Evolutionary conservation across 306 rosid species (phyloP), one percentile per base, ranked within the genome.

Genomic region (Inga leiocalycina): DNA sequence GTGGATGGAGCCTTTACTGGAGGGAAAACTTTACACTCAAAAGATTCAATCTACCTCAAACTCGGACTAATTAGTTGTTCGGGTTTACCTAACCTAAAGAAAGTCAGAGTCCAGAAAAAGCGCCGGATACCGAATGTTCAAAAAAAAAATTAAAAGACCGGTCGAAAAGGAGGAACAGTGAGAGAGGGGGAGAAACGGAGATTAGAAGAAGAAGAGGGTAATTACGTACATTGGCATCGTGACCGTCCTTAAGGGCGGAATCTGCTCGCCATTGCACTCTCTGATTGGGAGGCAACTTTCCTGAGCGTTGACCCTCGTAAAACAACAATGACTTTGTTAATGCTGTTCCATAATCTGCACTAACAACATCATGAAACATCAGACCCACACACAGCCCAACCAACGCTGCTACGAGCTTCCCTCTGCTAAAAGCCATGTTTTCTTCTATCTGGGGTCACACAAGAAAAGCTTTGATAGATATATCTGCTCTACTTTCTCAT

Each of bases 231-330:
- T 84, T 64, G 8, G 44, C 86, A 84, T 81, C 88, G 0, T 73
- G 64, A 14, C 94, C 96, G 74, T 93, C 97, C 0, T n/a, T 45
- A 17, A 93, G 83, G 10, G 83, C 94, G 0, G 98, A 93, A 62
- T 90, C 46, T 8, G 85, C 94, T 37, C 97, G 83, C 98, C 93
- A 92, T 8, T 71, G 52, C 4, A 89, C 54, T 49, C 92, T 90
- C 22, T 90, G 93, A 30, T 45, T 74, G 20, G 78, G 5, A 2
- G 90, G 89, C 44, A 92, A 61, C 57, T 41, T 84, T 39, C 98
- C 97, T 65, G 97, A 89, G 56, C 97, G 83, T 75, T 92, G 94
- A 78, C 79, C 90, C 80, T 90, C 96, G 62, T 16, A 88, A 43
- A 72, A 92, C 76, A 92, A 30, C 66, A 90, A 39, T 6, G 87